Evolutionary conservation across 2,329 filamentous ascomycete genomes (phyloP).

Genomic region (Fusarium coicis): DNA sequence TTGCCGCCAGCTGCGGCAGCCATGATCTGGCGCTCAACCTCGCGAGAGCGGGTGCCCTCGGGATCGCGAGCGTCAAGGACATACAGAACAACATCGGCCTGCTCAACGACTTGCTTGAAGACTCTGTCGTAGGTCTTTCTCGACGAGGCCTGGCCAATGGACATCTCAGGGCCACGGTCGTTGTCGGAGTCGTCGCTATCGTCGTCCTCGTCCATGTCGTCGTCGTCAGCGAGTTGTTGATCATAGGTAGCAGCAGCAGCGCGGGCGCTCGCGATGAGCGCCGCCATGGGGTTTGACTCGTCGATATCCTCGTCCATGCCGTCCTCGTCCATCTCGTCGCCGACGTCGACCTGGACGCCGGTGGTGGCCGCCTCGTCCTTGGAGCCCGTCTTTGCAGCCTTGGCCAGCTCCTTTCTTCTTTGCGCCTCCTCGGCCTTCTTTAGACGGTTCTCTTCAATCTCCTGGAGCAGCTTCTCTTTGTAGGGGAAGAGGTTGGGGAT

Average conservation of each 20-base stretch:
- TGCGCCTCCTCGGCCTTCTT: slow-evolving; percentile 83
- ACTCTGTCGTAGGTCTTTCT: slow-evolving; percentile 93
- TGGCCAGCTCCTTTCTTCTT: slow-evolving; percentile 77
- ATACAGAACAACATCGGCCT: slow-evolving; percentile 91
- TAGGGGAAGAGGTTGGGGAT: slow-evolving; percentile 98
- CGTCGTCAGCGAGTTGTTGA: slow-evolving; percentile 68
- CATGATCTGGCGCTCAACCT: slow-evolving; percentile 92
- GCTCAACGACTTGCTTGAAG: slow-evolving; percentile 91
- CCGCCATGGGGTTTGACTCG: slow-evolving; percentile 87
- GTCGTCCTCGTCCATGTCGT: slow-evolving; percentile 63
- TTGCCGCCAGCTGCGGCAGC: slow-evolving; percentile 86
- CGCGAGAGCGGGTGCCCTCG: slow-evolving; percentile 87
- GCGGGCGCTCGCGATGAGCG: slow-evolving; percentile 85
- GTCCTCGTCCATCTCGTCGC: slow-evolving; percentile 62
- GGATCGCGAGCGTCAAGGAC: slow-evolving; percentile 93
- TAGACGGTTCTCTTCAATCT: slow-evolving; percentile 90
- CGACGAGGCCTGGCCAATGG: slow-evolving; percentile 69
- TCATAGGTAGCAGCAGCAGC: slow-evolving; percentile 82
- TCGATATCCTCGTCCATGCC: slow-evolving; percentile 69
- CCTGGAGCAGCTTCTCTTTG: slow-evolving; percentile 93
- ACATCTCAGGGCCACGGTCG: slow-evolving; percentile 65
- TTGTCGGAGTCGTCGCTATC: slow-evolving; percentile 59
- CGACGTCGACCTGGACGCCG: slow-evolving; percentile 59
- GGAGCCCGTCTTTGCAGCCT: slow-evolving; percentile 69
- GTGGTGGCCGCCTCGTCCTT: slow-evolving; percentile 58